Percentiles rank a stretch among this genome's conserved stretches.
Evolutionary conservation across 805 yeast genomes (phyloP).

Genomic region (Ogataea minuta): DNA sequence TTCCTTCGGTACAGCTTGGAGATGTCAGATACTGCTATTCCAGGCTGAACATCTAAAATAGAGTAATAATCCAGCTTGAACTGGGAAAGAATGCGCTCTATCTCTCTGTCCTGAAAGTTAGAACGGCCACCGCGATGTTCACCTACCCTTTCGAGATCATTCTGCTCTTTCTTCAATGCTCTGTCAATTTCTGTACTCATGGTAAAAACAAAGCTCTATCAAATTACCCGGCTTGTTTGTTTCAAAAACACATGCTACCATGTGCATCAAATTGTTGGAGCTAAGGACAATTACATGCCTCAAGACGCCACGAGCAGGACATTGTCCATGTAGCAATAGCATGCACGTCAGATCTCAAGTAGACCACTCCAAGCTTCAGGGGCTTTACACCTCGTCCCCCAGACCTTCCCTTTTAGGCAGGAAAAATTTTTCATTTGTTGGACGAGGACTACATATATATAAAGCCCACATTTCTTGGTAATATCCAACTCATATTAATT

Average conservation of each 20-base stretch:
- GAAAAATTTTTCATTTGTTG: slow-evolving; percentile 23
- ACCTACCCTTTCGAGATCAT: slow-evolving; percentile 22
- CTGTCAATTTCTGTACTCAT: slow-evolving; percentile 7
- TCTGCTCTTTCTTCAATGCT: slow-evolving; percentile 20
- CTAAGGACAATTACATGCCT: neutral
- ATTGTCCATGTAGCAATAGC: neutral
- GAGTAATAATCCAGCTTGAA: slow-evolving; percentile 54
- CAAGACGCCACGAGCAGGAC: neutral
- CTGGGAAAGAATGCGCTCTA: slow-evolving; percentile 48
- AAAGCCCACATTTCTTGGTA: slow-evolving; percentile 7
- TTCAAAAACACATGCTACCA: slow-evolving; percentile 11
- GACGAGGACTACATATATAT: slow-evolving; percentile 11
- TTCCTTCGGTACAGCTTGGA: slow-evolving; percentile 52
- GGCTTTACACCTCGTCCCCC: slow-evolving; percentile 8
- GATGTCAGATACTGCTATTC: slow-evolving; percentile 39
- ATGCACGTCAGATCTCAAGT: neutral
- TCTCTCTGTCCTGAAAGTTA: slow-evolving; percentile 46
- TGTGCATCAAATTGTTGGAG: slow-evolving; percentile 10
- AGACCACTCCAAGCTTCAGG: neutral
- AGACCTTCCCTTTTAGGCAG: slow-evolving; percentile 10
- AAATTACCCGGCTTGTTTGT: slow-evolving; percentile 10
- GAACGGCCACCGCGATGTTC: too few species aligned
- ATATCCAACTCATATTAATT: slow-evolving; percentile 8
- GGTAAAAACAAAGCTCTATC: neutral
- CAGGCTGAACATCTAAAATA: slow-evolving; percentile 47